Conservation (phyloP, 371 early-diverging fungal species). For the Mucor velutinosus region DNA sequence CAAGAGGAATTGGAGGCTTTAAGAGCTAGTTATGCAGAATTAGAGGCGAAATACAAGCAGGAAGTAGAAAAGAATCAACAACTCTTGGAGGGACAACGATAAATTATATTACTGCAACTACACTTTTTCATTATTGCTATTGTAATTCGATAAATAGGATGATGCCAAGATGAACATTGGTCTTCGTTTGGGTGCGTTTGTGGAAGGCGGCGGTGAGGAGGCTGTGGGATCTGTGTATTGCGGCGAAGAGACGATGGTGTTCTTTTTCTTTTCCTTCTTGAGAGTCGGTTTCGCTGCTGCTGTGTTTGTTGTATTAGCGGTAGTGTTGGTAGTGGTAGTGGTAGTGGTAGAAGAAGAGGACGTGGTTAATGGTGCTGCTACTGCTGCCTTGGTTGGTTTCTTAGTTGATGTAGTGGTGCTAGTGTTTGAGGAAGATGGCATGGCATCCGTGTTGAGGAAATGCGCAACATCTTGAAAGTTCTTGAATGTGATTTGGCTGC, state of each 20-base stretch:
- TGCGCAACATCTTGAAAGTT: constrained; percentile 18
- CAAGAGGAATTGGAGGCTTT: constrained; percentile 30
- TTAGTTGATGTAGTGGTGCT: background rate
- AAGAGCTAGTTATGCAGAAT: constrained; percentile 17
- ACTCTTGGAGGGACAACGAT: constrained; percentile 3
- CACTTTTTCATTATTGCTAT: constrained; percentile 5
- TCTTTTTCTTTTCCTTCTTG: constrained; percentile 6
- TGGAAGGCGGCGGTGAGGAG: constrained; percentile 2
- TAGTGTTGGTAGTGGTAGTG: background rate
- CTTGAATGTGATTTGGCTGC: constrained; percentile 14
- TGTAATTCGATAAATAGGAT: constrained; percentile 27
- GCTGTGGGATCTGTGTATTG: background rate
- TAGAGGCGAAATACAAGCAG: constrained; percentile 28
- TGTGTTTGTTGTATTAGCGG: background rate
- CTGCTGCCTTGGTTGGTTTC: background rate
- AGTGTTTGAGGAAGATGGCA: background rate
- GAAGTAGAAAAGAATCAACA: constrained; percentile 25
- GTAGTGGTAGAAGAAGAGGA: background rate
- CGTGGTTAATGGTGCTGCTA: background rate
- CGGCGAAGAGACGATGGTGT: background rate
- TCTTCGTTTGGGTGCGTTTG: constrained; percentile 19
- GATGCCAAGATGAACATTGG: constrained; percentile 35
- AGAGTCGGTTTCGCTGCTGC: background rate
- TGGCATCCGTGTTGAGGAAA: constrained; percentile 11
- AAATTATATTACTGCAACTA: background rate